phyloP scores from a whole-genome alignment of 768 basidiomycete species.

The Tricholoma matsutake region DNA sequence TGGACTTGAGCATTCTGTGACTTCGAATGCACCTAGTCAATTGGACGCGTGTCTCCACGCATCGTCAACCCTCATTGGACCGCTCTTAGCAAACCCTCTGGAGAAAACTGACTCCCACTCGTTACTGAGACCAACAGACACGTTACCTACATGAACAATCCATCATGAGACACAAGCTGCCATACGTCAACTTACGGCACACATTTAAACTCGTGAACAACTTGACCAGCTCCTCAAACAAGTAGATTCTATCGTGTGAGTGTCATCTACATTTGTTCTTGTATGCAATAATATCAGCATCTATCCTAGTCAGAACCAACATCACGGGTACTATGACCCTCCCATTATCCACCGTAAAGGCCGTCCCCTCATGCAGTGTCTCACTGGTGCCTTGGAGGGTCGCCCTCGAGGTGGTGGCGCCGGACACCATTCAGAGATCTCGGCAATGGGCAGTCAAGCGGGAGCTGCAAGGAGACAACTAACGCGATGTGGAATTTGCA shows the following conservation, averaged over 20 bases:
- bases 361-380: conserved; percentile 9
- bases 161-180: conserved; percentile 21
- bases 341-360: conserved; percentile 22
- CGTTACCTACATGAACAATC: conserved; percentile 15
- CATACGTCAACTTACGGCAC: conserved; percentile 13
- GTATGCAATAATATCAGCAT: not conserved
- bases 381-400: conserved; percentile 17
- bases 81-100: conserved; percentile 5
- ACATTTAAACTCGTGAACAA: conserved; percentile 23
- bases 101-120: not conserved
- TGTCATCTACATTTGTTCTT: not conserved
- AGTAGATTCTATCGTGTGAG: conserved; percentile 9
- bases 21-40: not conserved
- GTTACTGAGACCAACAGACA: conserved; percentile 13
- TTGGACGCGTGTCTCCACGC: not conserved
- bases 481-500: conserved; percentile 9
- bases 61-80: too few species aligned
- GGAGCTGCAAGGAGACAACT: not conserved
- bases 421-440: too few species aligned
- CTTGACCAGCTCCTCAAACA: conserved; percentile 14
- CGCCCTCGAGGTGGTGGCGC: conserved; percentile 11
- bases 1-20: not conserved
- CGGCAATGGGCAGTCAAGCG: not conserved
- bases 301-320: not conserved
- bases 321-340: conserved; percentile 5